Percentiles rank a stretch among this genome's conserved stretches.
Evolutionary conservation across 2,329 filamentous ascomycete genomes (phyloP).

Genomic region (Colletotrichum costaricense): DNA sequence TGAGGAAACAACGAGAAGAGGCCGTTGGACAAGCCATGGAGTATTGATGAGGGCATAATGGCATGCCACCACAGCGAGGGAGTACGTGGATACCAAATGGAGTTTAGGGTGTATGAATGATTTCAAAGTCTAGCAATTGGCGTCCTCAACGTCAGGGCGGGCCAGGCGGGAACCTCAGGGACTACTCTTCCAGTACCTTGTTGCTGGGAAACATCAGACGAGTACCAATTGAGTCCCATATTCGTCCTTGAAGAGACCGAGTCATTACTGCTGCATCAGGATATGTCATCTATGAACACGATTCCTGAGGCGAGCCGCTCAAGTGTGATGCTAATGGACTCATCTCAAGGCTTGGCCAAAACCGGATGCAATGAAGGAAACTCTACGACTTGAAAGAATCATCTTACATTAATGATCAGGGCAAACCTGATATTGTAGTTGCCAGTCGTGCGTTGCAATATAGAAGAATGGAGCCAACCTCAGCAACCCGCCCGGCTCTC

Average conservation of each 20-base stretch:
- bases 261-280: not conserved
- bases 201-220: not conserved
- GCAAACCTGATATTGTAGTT: not conserved
- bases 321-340: not conserved
- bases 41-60: constrained; percentile 43
- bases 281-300: not conserved
- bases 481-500: not conserved
- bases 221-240: not conserved
- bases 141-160: not conserved
- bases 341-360: not conserved
- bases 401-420: not conserved
- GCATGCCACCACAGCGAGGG: not conserved
- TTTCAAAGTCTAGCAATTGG: not conserved
- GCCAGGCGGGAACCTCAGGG: not conserved
- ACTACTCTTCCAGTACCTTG: not conserved
- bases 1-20: constrained; percentile 66
- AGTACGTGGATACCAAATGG: not conserved
- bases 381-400: no score
- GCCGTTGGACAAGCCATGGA: constrained; percentile 70
- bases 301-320: not conserved
- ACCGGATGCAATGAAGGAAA: not conserved
- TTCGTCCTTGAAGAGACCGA: not conserved
- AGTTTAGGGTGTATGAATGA: constrained; percentile 21
- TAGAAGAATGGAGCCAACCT: not conserved
- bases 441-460: not conserved